phyloP scores from a whole-genome alignment of 805 yeast species.

The Saturnispora dispora region DNA sequence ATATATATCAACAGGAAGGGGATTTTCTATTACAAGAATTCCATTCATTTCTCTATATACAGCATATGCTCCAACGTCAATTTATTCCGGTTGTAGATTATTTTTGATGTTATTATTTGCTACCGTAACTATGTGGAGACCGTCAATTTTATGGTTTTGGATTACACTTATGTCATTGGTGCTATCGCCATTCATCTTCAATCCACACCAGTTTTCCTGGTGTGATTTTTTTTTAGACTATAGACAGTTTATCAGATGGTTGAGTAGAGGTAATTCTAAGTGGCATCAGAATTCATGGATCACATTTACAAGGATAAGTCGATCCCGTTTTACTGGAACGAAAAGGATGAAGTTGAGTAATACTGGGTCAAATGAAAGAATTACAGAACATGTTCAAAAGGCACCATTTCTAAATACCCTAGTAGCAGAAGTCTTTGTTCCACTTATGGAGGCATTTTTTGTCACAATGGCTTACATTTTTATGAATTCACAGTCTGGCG shows the following conservation, averaged over 20 bases:
- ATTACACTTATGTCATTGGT: slow-evolving; percentile 38
- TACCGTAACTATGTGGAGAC: slow-evolving; percentile 73
- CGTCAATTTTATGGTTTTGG: slow-evolving; percentile 54
- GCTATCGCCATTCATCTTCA: slow-evolving; percentile 43
- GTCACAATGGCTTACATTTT: slow-evolving; percentile 67
- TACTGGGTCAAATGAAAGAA: slow-evolving; percentile 48
- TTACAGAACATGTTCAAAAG: slow-evolving; percentile 45
- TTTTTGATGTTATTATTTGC: slow-evolving; percentile 67
- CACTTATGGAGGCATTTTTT: slow-evolving; percentile 59
- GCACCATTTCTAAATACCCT: slow-evolving; percentile 72
- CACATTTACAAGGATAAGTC: slow-evolving; percentile 57
- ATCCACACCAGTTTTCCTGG: slow-evolving; percentile 45
- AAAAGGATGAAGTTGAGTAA: slow-evolving; percentile 64
- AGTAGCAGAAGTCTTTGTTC: slow-evolving; percentile 72
- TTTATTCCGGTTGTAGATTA: slow-evolving; percentile 67
- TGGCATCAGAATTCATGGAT: slow-evolving; percentile 74
- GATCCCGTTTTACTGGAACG: slow-evolving; percentile 90
- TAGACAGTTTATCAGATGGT: slow-evolving; percentile 53
- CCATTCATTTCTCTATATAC: slow-evolving; percentile 68
- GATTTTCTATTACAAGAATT: slow-evolving; percentile 78
- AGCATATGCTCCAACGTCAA: slow-evolving; percentile 65
- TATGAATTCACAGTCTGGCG: slow-evolving; percentile 85
- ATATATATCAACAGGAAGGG: slow-evolving; percentile 89
- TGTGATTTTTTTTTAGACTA: slow-evolving; percentile 41
- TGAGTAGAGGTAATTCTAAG: slow-evolving; percentile 66